These are phyloP conservation scores for Viridothelium virens DNA, from an alignment of 495 filamentous ascomycete species.

Conservation along the genomic window DNA sequence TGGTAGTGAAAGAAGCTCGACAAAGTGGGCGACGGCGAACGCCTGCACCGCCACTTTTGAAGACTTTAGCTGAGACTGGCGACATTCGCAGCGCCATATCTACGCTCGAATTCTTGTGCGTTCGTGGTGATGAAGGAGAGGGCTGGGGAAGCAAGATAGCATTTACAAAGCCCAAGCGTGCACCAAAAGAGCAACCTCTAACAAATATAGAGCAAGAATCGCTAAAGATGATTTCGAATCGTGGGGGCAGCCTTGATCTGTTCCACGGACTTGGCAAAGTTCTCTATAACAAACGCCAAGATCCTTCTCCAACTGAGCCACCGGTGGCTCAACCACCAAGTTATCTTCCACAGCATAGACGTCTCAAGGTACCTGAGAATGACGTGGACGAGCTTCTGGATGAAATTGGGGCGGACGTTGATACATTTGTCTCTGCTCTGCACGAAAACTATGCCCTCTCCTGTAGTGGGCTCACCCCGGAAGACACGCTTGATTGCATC, in stretches of 20 bases:
- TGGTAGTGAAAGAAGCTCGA: slow-evolving; percentile 72
- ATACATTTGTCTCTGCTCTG: slow-evolving; percentile 82
- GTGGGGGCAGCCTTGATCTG: slow-evolving; percentile 79
- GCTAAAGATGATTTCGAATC: slow-evolving; percentile 65
- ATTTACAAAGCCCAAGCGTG: slow-evolving; percentile 54
- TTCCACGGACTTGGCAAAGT: slow-evolving; percentile 97
- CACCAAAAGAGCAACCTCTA: slow-evolving; percentile 46
- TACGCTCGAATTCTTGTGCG: slow-evolving; percentile 80
- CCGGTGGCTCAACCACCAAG: slow-evolving; percentile 46
- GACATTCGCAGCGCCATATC: slow-evolving; percentile 89
- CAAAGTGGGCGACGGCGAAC: slow-evolving; percentile 58
- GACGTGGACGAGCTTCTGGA: slow-evolving; percentile 68
- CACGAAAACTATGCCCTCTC: slow-evolving; percentile 92
- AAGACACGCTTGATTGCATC: slow-evolving; percentile 59
- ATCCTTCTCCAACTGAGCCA: slow-evolving; percentile 21
- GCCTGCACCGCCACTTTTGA: slow-evolving; percentile 63
- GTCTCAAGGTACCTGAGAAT: slow-evolving; percentile 62
- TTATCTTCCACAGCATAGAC: slow-evolving; percentile 52
- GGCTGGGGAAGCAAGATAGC: slow-evolving; percentile 61
- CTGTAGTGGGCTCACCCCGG: slow-evolving; percentile 55
- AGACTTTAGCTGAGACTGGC: slow-evolving; percentile 68
- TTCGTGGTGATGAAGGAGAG: slow-evolving; percentile 58
- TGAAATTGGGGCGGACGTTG: slow-evolving; percentile 80
- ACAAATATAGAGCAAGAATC: slow-evolving; percentile 67
- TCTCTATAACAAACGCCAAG: slow-evolving; percentile 81